Evolutionary conservation across 441 rosid genomes (phyloP).

Genomic region (Breynia disticha): DNA sequence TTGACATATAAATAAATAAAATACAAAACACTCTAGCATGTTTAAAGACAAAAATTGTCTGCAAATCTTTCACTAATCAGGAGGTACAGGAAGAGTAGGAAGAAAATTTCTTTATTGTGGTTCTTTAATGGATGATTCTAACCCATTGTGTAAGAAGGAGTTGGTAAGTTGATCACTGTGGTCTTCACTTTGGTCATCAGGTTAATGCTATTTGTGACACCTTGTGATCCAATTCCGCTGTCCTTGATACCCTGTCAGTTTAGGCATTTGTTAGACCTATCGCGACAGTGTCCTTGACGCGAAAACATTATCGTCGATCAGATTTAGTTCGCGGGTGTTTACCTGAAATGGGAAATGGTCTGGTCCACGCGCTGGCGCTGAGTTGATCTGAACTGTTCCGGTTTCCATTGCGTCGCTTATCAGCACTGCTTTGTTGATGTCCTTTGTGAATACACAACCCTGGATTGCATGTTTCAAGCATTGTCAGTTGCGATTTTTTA

Average conservation of each 20-base stretch:
- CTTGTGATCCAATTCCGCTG: constrained; percentile 97
- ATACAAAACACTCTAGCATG: no score
- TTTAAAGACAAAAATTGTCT: no score
- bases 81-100: no score
- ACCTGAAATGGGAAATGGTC: constrained; percentile 99
- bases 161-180: constrained; percentile 82
- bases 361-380: constrained; percentile 98
- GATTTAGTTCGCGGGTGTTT: not conserved
- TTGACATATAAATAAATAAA: no score
- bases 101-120: not conserved
- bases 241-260: constrained; percentile 74
- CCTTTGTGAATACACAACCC: constrained; percentile 94
- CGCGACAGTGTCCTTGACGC: no score
- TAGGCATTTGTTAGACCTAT: not conserved
- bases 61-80: not conserved
- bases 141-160: constrained; percentile 92
- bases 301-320: no score
- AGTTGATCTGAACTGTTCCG: constrained; percentile 93
- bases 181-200: constrained; percentile 91
- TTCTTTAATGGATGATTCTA: constrained; percentile 5
- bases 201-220: constrained; percentile 85
- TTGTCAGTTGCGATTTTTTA: not conserved
- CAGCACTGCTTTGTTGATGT: constrained; percentile 84
- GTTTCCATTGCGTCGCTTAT: constrained; percentile 98
- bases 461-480: constrained; percentile 11